Percentiles rank a stretch among this genome's conserved stretches.
Evolutionary conservation across 495 filamentous ascomycete species (phyloP).

Genomic region (Talaromyces wortmannii): DNA sequence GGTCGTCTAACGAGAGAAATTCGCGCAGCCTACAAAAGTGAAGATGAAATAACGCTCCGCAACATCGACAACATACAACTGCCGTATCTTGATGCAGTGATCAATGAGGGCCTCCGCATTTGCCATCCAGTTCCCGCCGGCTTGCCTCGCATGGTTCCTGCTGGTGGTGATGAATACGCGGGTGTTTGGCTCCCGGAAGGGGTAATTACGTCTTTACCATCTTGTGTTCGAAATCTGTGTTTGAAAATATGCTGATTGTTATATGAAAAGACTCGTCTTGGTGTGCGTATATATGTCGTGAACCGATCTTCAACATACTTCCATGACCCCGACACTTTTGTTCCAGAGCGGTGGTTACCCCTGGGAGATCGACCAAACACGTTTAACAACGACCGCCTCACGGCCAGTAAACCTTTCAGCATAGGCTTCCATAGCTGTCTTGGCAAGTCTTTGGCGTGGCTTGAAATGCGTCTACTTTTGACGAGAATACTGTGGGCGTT

Average conservation of each 20-base stretch:
- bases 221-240: neutral
- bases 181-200: neutral
- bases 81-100: conserved; percentile 40
- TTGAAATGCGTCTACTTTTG: conserved; percentile 8
- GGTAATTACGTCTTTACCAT: neutral
- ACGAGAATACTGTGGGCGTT: conserved; percentile 8
- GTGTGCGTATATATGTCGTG: neutral
- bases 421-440: conserved; percentile 4
- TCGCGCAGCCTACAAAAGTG: conserved; percentile 16
- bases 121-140: conserved; percentile 32
- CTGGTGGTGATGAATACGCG: neutral
- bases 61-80: conserved; percentile 19
- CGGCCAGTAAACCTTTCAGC: conserved; percentile 5
- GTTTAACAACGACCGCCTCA: neutral
- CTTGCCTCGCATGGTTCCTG: neutral
- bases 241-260: too few species aligned
- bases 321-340: conserved; percentile 3
- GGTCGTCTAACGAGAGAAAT: conserved; percentile 22
- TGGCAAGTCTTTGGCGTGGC: conserved; percentile 4
- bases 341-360: conserved; percentile 9
- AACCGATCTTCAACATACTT: conserved; percentile 3
- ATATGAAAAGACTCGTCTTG: conserved; percentile 6
- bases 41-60: conserved; percentile 27
- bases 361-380: neutral
- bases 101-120: conserved; percentile 48